A percentile compares a stretch with the other conserved stretches of the same genome.
Evolutionary conservation across 805 yeast species (phyloP).

Genomic region (Dipodascus albidus): DNA sequence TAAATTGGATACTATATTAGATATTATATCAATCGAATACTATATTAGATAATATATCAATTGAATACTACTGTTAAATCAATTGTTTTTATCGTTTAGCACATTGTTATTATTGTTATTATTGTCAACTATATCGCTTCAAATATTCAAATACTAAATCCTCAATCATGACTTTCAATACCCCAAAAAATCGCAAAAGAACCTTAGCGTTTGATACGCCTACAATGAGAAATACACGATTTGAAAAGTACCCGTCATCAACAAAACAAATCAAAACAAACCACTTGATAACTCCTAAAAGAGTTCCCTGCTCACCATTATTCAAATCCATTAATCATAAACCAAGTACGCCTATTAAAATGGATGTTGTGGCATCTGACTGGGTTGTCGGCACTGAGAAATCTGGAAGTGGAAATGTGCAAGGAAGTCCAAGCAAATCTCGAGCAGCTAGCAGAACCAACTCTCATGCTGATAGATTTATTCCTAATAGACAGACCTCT

Average conservation of each 20-base stretch:
- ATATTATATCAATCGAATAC: too few relatives aligned
- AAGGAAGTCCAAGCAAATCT: conserved; percentile 16
- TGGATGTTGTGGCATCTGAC: conserved; percentile 33
- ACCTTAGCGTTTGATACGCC: neutral
- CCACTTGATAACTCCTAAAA: conserved; percentile 2
- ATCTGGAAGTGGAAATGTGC: conserved; percentile 24
- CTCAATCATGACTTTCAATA: neutral
- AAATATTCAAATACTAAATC: too few relatives aligned
- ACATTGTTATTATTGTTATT: too few relatives aligned
- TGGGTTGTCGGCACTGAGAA: conserved; percentile 25
- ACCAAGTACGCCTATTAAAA: conserved; percentile 28
- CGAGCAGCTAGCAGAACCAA: conserved; percentile 17
- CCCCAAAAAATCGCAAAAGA: neutral
- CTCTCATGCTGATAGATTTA: conserved; percentile 41
- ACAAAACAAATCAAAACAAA: neutral
- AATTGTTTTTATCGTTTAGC: too few relatives aligned
- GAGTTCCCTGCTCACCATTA: conserved; percentile 7
- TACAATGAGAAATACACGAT: neutral
- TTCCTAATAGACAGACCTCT: conserved; percentile 44
- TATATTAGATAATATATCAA: too few relatives aligned
- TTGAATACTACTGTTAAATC: too few relatives aligned
- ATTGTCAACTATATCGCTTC: too few relatives aligned
- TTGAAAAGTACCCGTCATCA: neutral
- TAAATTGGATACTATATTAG: too few relatives aligned
- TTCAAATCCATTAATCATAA: conserved; percentile 20